Evolutionary conservation across 768 basidiomycete genomes (phyloP), one percentile per base, ranked within the genome.

Genomic region (Calvatia gigantea): DNA sequence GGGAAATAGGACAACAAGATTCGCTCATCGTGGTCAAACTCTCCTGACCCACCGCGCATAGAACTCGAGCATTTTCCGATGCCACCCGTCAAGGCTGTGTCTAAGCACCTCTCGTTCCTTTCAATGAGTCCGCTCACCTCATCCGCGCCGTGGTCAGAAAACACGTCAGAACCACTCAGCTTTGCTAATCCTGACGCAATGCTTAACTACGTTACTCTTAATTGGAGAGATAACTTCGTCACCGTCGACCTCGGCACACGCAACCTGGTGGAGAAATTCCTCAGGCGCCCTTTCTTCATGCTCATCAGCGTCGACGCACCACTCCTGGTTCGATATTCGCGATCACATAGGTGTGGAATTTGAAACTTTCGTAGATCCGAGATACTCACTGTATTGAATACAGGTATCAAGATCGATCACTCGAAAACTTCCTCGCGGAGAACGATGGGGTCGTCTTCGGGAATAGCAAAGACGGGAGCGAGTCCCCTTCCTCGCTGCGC

Each of bases 231-330:
- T 6, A 75, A 91, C 63, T 93, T 87, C 62, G 93, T 98, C 28
- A 96, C 94, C 0, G 69, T 75, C n/a, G 88, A 91, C 65, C 68
- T 95, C 19, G 65, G 67, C 38, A 83, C 80, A 1, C 71, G 72
- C 27, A 70, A 76, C 2, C 70, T 83, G 14, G 74, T 98, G 32
- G 80, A 81, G 57, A 70, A 77, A 46, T 98, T 97, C 65, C 67
- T 82, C 32, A 94, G 86, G 64, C 76, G 97, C 15, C 97, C 97
- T 0, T 98, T 94, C 68, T 94, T 97, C 68, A 73, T 98, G 67
- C 79, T 98, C 21, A 72, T 97, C 42, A 80, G 73, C 44, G 78
- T 94, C 28, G 94, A 98, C 59, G 96, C 92, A 0, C 94, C 94
- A 0, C 64, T 95, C 29, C 69, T 83, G 39, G 73, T 80, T 41